phyloP scores from a whole-genome alignment of 768 basidiomycete genomes.

The Psilocybe cubensis region DNA sequence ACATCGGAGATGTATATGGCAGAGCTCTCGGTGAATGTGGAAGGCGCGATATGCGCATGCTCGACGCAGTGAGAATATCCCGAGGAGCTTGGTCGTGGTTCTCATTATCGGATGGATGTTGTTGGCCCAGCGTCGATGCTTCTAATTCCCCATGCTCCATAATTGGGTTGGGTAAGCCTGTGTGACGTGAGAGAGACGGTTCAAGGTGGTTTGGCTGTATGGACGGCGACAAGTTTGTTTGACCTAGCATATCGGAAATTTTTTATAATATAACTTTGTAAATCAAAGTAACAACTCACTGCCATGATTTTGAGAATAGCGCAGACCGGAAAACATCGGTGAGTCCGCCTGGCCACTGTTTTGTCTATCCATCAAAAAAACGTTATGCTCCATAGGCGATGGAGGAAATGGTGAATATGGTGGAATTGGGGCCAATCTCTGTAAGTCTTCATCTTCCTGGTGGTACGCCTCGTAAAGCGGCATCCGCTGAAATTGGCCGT shows the following conservation, averaged over 20 bases:
- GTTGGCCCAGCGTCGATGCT: slow-evolving; percentile 14
- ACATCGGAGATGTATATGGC: neutral
- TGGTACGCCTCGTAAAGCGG: slow-evolving; percentile 33
- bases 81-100: neutral
- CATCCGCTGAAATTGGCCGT: slow-evolving; percentile 32
- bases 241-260: slow-evolving; percentile 12
- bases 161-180: slow-evolving; percentile 40
- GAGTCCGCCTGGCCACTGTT: neutral
- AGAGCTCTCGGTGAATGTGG: neutral
- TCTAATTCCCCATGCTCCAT: slow-evolving; percentile 28
- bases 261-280: too few species aligned
- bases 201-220: slow-evolving; percentile 18
- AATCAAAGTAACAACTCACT: neutral
- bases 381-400: slow-evolving; percentile 2
- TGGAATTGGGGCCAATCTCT: slow-evolving; percentile 31
- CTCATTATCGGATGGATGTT: slow-evolving; percentile 1
- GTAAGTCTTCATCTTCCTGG: slow-evolving; percentile 25
- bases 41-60: neutral
- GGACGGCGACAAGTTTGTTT: slow-evolving; percentile 6
- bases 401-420: slow-evolving; percentile 37
- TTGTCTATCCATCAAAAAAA: slow-evolving; percentile 1
- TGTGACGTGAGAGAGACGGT: slow-evolving; percentile 41
- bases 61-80: neutral
- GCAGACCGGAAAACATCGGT: slow-evolving; percentile 23
- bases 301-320: neutral